Conservation (phyloP, 2,329 filamentous ascomycete genomes). For the Colletotrichum lupini region DNA sequence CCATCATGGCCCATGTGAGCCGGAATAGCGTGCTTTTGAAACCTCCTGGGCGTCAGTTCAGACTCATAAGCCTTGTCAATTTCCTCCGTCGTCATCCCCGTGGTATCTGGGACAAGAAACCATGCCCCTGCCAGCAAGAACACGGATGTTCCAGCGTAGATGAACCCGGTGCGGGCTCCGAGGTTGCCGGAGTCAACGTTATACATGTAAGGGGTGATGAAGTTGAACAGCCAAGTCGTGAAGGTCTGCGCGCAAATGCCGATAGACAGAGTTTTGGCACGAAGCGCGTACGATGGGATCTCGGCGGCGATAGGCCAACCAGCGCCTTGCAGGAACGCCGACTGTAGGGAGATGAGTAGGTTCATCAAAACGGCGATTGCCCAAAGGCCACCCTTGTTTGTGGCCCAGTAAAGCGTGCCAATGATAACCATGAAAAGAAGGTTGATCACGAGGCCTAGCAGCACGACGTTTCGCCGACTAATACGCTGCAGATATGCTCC, state of each 20-base stretch:
- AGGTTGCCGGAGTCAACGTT: not conserved
- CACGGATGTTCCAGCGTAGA: not conserved
- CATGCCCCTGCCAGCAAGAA: not conserved
- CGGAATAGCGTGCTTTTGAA: too few relatives aligned
- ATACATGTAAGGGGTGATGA: constrained; percentile 6
- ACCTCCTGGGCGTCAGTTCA: too few relatives aligned
- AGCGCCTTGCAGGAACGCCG: not conserved
- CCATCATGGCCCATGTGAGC: too few relatives aligned
- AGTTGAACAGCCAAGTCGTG: constrained; percentile 3
- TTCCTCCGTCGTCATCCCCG: constrained; percentile 9
- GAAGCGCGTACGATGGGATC: constrained; percentile 2
- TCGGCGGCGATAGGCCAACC: constrained; percentile 10
- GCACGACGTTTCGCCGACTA: too few relatives aligned
- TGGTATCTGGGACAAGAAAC: not conserved
- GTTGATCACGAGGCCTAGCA: too few relatives aligned
- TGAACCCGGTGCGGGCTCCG: too few relatives aligned
- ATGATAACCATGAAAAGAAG: too few relatives aligned
- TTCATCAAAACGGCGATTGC: too few relatives aligned
- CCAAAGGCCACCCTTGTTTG: too few relatives aligned
- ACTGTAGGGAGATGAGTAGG: too few relatives aligned
- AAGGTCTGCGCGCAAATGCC: constrained; percentile 6
- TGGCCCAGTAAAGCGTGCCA: too few relatives aligned
- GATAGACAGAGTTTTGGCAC: not conserved
- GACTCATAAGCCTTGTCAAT: not conserved
- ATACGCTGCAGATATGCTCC: too few relatives aligned